phyloP scores from a whole-genome alignment of 1,139 yeast species.

The Saccharomyces hybrid region DNA sequence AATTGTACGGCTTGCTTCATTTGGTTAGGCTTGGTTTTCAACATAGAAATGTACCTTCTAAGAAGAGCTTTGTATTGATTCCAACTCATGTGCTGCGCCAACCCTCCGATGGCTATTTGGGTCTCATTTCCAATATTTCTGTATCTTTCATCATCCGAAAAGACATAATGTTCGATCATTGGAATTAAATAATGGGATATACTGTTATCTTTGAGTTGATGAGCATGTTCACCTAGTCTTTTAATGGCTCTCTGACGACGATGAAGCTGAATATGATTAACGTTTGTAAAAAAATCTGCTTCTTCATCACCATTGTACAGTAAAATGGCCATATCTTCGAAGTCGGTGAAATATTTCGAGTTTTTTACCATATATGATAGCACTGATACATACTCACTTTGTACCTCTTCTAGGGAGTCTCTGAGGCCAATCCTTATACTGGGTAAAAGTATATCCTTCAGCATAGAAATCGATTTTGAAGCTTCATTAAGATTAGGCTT shows the following conservation, averaged over 20 bases:
- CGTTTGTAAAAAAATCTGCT: conserved; percentile 72
- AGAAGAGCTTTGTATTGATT: conserved; percentile 72
- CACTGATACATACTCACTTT: conserved; percentile 61
- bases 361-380: conserved; percentile 55
- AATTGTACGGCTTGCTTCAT: conserved; percentile 56
- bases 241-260: conserved; percentile 79
- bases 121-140: conserved; percentile 73
- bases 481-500: conserved; percentile 35
- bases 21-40: conserved; percentile 43
- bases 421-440: conserved; percentile 63
- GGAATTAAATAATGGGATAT: conserved; percentile 81
- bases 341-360: conserved; percentile 43
- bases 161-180: conserved; percentile 69
- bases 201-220: conserved; percentile 44
- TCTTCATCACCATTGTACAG: conserved; percentile 68
- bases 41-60: conserved; percentile 56
- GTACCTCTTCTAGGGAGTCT: conserved; percentile 52
- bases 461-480: conserved; percentile 35
- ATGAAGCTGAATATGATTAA: conserved; percentile 77
- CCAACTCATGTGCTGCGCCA: conserved; percentile 61
- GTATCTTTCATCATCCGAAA: conserved; percentile 44
- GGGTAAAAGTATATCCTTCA: conserved; percentile 57
- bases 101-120: conserved; percentile 50
- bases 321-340: conserved; percentile 61
- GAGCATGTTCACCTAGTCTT: conserved; percentile 42